Conservation (phyloP, 2,329 filamentous ascomycete genomes). For the Scorias spongiosa region DNA sequence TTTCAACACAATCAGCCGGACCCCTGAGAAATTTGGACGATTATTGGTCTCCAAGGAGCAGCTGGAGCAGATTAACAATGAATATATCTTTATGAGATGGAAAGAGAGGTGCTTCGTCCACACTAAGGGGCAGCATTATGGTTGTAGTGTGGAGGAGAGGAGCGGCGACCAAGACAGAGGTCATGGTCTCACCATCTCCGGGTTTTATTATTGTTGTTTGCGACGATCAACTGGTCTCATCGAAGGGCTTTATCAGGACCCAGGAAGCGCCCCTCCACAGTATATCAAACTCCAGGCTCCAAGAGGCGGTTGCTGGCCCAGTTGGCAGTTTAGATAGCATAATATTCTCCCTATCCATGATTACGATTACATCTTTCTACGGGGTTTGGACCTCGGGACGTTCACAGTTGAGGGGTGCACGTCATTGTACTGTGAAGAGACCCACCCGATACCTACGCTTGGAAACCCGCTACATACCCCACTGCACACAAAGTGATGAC, state of each 20-base stretch:
- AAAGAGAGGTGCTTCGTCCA: slow-evolving; percentile 38
- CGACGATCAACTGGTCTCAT: slow-evolving; percentile 30
- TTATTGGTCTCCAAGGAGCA: slow-evolving; percentile 28
- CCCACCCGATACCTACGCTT: too few relatives aligned
- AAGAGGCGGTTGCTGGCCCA: slow-evolving; percentile 19
- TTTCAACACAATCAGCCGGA: slow-evolving; percentile 8
- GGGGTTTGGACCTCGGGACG: too few relatives aligned
- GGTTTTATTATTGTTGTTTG: slow-evolving; percentile 40
- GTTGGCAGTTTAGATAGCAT: slow-evolving; percentile 24
- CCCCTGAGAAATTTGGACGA: slow-evolving; percentile 17
- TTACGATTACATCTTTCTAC: too few relatives aligned
- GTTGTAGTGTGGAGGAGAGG: slow-evolving; percentile 3
- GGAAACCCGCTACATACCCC: too few relatives aligned
- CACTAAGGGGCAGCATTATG: slow-evolving; percentile 12
- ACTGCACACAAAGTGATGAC: too few relatives aligned
- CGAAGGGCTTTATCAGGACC: slow-evolving; percentile 40
- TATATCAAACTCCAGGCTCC: slow-evolving; percentile 29
- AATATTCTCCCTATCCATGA: too few relatives aligned
- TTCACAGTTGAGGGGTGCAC: too few relatives aligned
- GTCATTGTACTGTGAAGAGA: too few relatives aligned
- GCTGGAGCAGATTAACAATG: slow-evolving; percentile 12
- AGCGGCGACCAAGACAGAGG: slow-evolving; percentile 19
- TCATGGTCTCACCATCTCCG: slow-evolving; percentile 36
- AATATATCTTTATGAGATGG: slow-evolving; percentile 43
- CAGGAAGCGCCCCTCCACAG: slow-evolving; percentile 39